Conservation (phyloP, 495 filamentous ascomycete genomes). For the Neurospora discreta region DNA sequence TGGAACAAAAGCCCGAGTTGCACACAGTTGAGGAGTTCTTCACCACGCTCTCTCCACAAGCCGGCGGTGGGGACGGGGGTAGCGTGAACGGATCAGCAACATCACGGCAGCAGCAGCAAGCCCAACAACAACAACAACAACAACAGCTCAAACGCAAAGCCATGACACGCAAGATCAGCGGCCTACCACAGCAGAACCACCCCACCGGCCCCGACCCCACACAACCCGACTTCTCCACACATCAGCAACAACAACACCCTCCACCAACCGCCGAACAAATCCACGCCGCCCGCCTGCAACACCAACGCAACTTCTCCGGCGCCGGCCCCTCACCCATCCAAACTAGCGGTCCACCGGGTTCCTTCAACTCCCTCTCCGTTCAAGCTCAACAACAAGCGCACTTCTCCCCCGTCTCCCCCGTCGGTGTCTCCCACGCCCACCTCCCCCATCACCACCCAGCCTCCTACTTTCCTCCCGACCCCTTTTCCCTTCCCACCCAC, state of each 20-base stretch:
- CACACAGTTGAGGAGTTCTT: constrained; percentile 96
- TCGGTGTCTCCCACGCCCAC: constrained; percentile 26
- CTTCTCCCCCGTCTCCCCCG: constrained; percentile 36
- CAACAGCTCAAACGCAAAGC: constrained; percentile 38
- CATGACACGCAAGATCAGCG: constrained; percentile 30
- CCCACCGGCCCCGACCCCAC: constrained; percentile 31
- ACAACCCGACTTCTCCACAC: constrained; percentile 25
- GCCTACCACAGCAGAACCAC: constrained; percentile 22
- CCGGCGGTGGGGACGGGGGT: constrained; percentile 18
- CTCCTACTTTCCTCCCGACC: constrained; percentile 36
- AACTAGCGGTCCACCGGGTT: constrained; percentile 13
- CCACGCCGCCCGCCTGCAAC: constrained; percentile 23
- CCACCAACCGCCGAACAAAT: constrained; percentile 16
- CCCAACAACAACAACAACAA: constrained; percentile 11
- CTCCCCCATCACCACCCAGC: constrained; percentile 25
- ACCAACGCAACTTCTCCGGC: constrained; percentile 31
- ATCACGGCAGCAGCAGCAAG: constrained; percentile 16
- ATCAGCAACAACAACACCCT: constrained; percentile 14
- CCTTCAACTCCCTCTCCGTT: constrained; percentile 30
- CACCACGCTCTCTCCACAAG: constrained; percentile 61
- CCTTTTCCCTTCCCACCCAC: constrained; percentile 25
- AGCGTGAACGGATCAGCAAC: constrained; percentile 19
- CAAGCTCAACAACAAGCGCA: constrained; percentile 21
- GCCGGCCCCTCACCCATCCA: constrained; percentile 14
- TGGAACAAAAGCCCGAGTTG: constrained; percentile 76